Base-by-base conservation (phyloP, 2,329 filamentous ascomycete genomes). In the Phoma sp. region DNA sequence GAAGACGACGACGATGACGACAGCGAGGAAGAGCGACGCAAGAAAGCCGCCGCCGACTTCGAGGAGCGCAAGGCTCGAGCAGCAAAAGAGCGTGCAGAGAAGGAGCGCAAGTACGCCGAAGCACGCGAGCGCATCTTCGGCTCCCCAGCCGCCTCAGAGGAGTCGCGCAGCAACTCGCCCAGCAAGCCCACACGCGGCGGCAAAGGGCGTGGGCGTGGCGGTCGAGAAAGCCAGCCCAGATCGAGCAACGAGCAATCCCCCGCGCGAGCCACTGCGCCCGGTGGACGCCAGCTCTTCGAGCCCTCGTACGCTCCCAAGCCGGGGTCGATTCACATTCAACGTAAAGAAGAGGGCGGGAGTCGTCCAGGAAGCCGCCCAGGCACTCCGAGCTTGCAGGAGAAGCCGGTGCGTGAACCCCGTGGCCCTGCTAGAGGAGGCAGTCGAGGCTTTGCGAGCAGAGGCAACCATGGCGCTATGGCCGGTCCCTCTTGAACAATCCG, bases 31-130 rank as follows among this genome's bases (percentile, higher is more conserved):
- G 84, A 86, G 50, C 75, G 78, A 43, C 76, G 79, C 48, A 86
- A 84, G 70, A 83, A 85, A 59, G 79, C 82, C 18, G 86, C 86
- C 63, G 83, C 86, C 38, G 89, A 86, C 0, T 84, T 88, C 3
- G 90, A 93, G 65, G 89, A 96, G 77, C 84, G 92, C 30, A 86
- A 89, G 58, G 84, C 86, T 23, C 89, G 89, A 68, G 90, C 93
- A 47, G 86, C 91, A 71, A 83, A 84, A 43, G 91, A 96, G 65
- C 84, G 87, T 8, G 92, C 96, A 69, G 92, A 96, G 77, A 96
- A 95, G 78, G 90, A 96, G 78, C 87, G 87, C 52, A 89, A 89
- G 57, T 97, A 97, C 72, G 90, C 96, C 57, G 92, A 96, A 77
- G 90, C 88, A 5, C 84, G 93, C 27, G 91, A 93, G 65, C 89